Base-by-base conservation (phyloP, 371 early-diverging fungal genomes). In the Mortierella sp. region DNA sequence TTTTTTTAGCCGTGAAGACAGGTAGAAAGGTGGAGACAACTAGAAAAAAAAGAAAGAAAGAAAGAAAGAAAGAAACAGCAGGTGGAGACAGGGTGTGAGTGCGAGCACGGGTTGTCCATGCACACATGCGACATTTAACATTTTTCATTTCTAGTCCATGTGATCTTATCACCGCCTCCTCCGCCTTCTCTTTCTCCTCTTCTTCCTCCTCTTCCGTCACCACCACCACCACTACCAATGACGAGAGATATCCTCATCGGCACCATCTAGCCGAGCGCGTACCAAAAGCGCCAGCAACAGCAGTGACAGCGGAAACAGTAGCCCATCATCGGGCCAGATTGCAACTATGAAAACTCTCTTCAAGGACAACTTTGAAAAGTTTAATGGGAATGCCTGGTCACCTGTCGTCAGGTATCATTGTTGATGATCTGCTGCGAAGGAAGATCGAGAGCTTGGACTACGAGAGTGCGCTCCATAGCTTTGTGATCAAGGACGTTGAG, bases 381-480 rank as follows among this genome's bases (percentile, higher is more conserved):
- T 68, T 62, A 6, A 29, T 46, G 68, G 68, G 18, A 47, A 21
- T 19, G 23, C 57, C 57, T 68, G 62, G 68, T 46, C 47, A 30
- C 30, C n/a, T 68, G 57, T 63, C 62, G 26, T 69, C 70, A 11
- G 63, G 58, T 21, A 59, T 63, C 18, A 44, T 69, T 43, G 25
- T 69, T n/a, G 70, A 69, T 51, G 62, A 68, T 19, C 62, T 55
- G 21, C 62, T 68, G 26, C 50, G 21, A 16, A 50, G 7, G 18
- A 18, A 46, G 26, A 46, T 57, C 57, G 57, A 68, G 62, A 6
- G 26, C 57, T 48, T 61, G 50, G 29, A 55, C 12, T 57, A 62
- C 29, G 68, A 68, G 63, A 62, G 63, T 51, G 64, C 70, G 11
- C 52, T 70, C 44, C 64, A 70, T 26, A 59, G 64, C 44, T 70